These are phyloP conservation scores for Endotrypanum monterogeii DNA, from an alignment of 208 protist genomes.

Conservation along the genomic window DNA sequence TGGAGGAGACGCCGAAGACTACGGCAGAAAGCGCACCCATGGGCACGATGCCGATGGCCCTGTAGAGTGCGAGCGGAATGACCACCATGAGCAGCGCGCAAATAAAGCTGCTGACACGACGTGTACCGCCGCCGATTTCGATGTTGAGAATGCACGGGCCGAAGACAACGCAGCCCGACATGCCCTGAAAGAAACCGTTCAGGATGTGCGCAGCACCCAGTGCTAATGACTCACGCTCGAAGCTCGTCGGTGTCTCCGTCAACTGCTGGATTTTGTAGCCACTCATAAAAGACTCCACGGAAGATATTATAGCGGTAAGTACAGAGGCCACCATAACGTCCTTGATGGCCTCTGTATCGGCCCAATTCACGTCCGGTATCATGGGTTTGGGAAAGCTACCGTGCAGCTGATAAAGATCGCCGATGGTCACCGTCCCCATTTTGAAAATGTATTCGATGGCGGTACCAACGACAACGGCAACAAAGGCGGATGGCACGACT, in stretches of 20 bases:
- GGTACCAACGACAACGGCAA: slow-evolving; percentile 52
- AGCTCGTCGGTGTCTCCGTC: slow-evolving; percentile 58
- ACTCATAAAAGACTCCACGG: slow-evolving; percentile 60
- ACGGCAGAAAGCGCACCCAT: slow-evolving; percentile 55
- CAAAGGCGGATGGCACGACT: slow-evolving; percentile 48
- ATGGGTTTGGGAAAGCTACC: slow-evolving; percentile 40
- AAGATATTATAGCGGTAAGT: slow-evolving; percentile 46
- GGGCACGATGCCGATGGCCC: slow-evolving; percentile 53
- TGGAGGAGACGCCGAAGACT: slow-evolving; percentile 52
- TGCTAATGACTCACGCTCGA: slow-evolving; percentile 52
- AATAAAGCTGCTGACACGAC: slow-evolving; percentile 46
- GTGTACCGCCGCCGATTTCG: slow-evolving; percentile 48
- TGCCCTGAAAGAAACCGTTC: slow-evolving; percentile 62
- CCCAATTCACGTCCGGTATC: slow-evolving; percentile 44
- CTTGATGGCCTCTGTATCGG: slow-evolving; percentile 23
- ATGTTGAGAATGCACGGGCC: slow-evolving; percentile 63
- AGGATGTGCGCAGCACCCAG: slow-evolving; percentile 52
- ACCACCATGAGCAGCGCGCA: slow-evolving; percentile 57
- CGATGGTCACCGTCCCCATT: slow-evolving; percentile 55
- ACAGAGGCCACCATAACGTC: slow-evolving; percentile 51
- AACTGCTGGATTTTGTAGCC: slow-evolving; percentile 57
- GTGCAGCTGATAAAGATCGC: slow-evolving; percentile 51
- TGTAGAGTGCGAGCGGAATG: slow-evolving; percentile 46
- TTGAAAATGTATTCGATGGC: slow-evolving; percentile 61
- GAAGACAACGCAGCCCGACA: slow-evolving; percentile 53